Evolutionary conservation across 2,329 filamentous ascomycete genomes (phyloP).

Genomic region (Hypoxylon rubiginosum): DNA sequence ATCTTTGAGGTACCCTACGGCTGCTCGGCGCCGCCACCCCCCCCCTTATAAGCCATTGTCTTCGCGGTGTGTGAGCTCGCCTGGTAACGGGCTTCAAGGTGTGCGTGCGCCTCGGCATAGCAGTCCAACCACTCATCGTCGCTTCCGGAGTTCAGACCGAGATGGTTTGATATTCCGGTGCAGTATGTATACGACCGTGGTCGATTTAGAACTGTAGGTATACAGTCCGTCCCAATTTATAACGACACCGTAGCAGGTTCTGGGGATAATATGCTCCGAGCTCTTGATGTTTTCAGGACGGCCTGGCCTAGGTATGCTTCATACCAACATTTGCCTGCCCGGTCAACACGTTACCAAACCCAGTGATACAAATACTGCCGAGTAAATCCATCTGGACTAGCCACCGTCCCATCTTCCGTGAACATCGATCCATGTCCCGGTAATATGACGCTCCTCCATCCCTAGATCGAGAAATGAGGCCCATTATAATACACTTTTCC

Average conservation of each 20-base stretch:
- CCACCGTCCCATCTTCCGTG: conserved; percentile 1
- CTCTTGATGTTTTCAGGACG: not conserved
- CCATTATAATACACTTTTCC: conserved; percentile 24
- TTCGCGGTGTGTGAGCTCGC: conserved; percentile 20
- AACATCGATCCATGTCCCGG: conserved; percentile 2
- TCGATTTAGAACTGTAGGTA: conserved; percentile 10
- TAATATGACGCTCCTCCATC: conserved; percentile 25
- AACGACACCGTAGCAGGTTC: conserved; percentile 1
- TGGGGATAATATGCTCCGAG: conserved; percentile 1
- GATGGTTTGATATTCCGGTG: conserved; percentile 7
- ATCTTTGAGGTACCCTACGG: not conserved
- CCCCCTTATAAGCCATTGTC: conserved; percentile 19
- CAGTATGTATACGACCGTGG: conserved; percentile 15
- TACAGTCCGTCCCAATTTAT: conserved; percentile 8
- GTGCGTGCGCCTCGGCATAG: conserved; percentile 12
- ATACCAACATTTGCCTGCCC: not conserved
- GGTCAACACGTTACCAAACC: conserved; percentile 3
- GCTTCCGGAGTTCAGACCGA: conserved; percentile 5
- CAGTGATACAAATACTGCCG: conserved; percentile 15
- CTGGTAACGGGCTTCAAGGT: conserved; percentile 24
- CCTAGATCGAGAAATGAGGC: conserved; percentile 15
- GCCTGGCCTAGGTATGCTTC: not conserved
- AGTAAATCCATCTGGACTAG: conserved; percentile 9
- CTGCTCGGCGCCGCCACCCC: not conserved
- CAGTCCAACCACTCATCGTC: conserved; percentile 9